These are phyloP conservation scores for Sistotremastrum suecicum DNA, from an alignment of 768 basidiomycete species.

Conservation along the genomic window DNA sequence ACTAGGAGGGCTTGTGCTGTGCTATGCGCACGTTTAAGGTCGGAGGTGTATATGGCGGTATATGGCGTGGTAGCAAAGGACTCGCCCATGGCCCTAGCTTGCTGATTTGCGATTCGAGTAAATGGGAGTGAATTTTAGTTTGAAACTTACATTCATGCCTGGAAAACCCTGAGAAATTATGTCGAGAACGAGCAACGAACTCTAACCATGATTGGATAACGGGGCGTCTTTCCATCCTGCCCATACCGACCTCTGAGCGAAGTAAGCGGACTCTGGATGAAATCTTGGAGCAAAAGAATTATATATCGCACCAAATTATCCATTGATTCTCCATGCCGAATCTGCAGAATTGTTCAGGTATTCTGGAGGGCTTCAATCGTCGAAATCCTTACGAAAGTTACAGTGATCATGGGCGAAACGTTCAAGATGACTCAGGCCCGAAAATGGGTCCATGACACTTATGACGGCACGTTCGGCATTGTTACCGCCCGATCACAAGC, in stretches of 20 bases:
- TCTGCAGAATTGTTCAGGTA: slow-evolving; percentile 22
- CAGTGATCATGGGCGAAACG: slow-evolving; percentile 3
- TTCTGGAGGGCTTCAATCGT: not conserved
- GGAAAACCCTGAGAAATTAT: not conserved
- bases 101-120: slow-evolving; percentile 25
- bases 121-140: not conserved
- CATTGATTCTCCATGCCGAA: slow-evolving; percentile 65
- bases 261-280: not conserved
- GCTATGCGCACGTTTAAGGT: slow-evolving; percentile 45
- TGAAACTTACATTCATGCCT: slow-evolving; percentile 20
- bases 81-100: slow-evolving; percentile 48
- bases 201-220: slow-evolving; percentile 58
- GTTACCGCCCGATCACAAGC: no score
- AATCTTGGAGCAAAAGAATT: not conserved
- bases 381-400: slow-evolving; percentile 10
- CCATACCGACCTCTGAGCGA: slow-evolving; percentile 37
- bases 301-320: slow-evolving; percentile 48
- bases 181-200: not conserved
- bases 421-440: no score
- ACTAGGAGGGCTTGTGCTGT: slow-evolving; percentile 46
- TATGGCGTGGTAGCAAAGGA: slow-evolving; percentile 35
- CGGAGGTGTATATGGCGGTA: slow-evolving; percentile 48
- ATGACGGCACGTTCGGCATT: no score
- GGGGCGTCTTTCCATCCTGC: slow-evolving; percentile 66
- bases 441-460: no score